Evolutionary conservation across 2,329 filamentous ascomycete genomes (phyloP).

Genomic region (Phialophora tarda): DNA sequence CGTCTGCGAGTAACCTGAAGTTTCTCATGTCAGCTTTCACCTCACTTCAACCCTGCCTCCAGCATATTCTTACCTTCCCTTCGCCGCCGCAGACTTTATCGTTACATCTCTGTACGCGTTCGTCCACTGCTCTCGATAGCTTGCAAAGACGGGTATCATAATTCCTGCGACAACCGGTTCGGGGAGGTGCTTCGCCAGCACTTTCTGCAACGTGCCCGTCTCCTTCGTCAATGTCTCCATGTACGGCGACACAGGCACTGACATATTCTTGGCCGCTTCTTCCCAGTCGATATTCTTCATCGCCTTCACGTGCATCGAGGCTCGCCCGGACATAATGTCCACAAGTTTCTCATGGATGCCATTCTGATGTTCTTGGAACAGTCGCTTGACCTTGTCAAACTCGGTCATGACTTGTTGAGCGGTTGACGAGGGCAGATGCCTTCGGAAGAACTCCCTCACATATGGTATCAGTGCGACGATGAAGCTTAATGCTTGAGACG

Average conservation of each 20-base stretch:
- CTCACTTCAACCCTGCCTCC: constrained; percentile 31
- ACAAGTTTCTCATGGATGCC: constrained; percentile 92
- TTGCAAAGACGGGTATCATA: constrained; percentile 82
- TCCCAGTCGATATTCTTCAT: constrained; percentile 81
- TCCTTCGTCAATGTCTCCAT: constrained; percentile 90
- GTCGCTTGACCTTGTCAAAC: constrained; percentile 83
- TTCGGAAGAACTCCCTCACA: constrained; percentile 85
- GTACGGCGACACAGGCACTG: constrained; percentile 66
- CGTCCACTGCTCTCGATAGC: constrained; percentile 79
- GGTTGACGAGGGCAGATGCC: constrained; percentile 64
- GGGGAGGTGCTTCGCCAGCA: constrained; percentile 79
- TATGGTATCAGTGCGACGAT: constrained; percentile 86
- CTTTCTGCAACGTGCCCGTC: constrained; percentile 81
- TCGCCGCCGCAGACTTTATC: constrained; percentile 70
- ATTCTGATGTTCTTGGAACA: constrained; percentile 86
- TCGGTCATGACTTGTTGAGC: constrained; percentile 70
- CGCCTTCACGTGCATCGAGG: constrained; percentile 72
- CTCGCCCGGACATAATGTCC: constrained; percentile 85
- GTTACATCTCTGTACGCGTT: constrained; percentile 69
- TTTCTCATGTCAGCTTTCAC: constrained; percentile 33
- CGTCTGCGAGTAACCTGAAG: constrained; percentile 71
- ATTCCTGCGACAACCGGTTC: constrained; percentile 79
- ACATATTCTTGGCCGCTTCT: constrained; percentile 48
- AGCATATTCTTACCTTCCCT: constrained; percentile 66
- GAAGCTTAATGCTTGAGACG: constrained; percentile 86